Percentiles rank a stretch among this genome's conserved stretches.
Conservation (phyloP, 257 asterid genomes). For the Eucommia ulmoides region DNA sequence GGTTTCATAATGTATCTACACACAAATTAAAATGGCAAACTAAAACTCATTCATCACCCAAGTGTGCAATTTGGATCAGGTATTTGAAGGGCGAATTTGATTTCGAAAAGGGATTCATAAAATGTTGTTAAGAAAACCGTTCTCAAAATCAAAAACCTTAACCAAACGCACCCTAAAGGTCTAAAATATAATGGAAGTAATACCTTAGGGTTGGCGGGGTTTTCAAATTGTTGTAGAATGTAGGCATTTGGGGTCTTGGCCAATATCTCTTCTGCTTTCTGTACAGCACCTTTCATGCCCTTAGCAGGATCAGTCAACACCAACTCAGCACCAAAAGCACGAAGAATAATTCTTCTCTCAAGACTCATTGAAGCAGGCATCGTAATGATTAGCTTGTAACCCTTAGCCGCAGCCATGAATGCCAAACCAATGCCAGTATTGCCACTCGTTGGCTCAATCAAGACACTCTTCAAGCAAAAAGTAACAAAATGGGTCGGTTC, state of each 20-base stretch:
- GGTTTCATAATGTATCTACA: constrained; percentile 71
- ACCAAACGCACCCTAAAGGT: not conserved
- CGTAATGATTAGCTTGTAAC: constrained; percentile 74
- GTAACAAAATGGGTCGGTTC: too few relatives aligned
- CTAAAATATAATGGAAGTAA: too few relatives aligned
- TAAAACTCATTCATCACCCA: not conserved
- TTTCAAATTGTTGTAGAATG: constrained; percentile 90
- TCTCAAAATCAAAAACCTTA: not conserved
- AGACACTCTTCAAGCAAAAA: constrained; percentile 53
- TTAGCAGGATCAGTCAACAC: constrained; percentile 82
- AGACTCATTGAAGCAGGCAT: constrained; percentile 94
- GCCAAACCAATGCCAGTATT: too few relatives aligned
- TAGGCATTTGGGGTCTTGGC: constrained; percentile 75
- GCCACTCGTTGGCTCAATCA: constrained; percentile 90
- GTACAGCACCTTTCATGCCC: constrained; percentile 85
- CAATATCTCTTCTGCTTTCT: constrained; percentile 80
- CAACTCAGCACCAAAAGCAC: constrained; percentile 88
- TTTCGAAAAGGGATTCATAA: too few relatives aligned
- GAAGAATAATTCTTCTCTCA: constrained; percentile 80
- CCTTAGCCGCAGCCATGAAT: constrained; percentile 90
- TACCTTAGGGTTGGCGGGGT: constrained; percentile 95
- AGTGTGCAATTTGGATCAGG: too few relatives aligned
- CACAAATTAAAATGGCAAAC: not conserved
- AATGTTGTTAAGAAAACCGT: too few relatives aligned
- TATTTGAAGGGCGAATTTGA: too few relatives aligned